These are phyloP conservation scores for Pleurostoma richardsiae DNA, from an alignment of 2,329 filamentous ascomycete genomes.

Conservation along the genomic window DNA sequence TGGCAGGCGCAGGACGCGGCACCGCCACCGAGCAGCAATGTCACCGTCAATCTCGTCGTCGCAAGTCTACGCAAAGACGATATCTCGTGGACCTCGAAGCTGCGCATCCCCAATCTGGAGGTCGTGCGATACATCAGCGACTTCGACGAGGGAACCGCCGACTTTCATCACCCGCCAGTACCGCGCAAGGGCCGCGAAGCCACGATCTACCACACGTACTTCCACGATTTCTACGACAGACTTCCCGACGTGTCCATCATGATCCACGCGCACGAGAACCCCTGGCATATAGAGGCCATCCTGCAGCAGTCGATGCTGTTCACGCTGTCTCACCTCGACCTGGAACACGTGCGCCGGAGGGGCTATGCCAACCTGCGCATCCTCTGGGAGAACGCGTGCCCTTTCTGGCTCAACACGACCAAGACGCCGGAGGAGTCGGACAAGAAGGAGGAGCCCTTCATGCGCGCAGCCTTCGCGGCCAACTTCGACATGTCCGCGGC, in stretches of 20 bases:
- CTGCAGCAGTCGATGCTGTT: constrained; percentile 25
- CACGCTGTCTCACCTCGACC: constrained; percentile 23
- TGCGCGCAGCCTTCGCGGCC: constrained; percentile 19
- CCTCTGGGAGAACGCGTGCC: constrained; percentile 49
- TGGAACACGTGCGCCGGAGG: constrained; percentile 32
- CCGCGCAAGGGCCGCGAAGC: constrained; percentile 58
- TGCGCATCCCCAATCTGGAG: constrained; percentile 23
- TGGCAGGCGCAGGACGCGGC: too few species aligned
- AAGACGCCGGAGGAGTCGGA: constrained; percentile 10
- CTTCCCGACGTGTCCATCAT: constrained; percentile 56
- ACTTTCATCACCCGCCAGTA: constrained; percentile 39
- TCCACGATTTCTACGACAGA: constrained; percentile 56
- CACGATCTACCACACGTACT: constrained; percentile 56
- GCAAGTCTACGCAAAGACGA: constrained; percentile 19
- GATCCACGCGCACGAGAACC: constrained; percentile 51
- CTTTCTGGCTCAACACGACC: constrained; percentile 41
- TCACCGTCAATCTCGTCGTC: constrained; percentile 22
- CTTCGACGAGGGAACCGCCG: constrained; percentile 26
- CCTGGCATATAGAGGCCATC: constrained; percentile 28
- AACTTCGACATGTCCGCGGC: constrained; percentile 15
- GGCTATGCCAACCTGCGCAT: constrained; percentile 53
- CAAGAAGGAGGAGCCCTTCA: constrained; percentile 23
- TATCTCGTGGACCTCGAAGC: constrained; percentile 20
- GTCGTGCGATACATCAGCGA: constrained; percentile 44
- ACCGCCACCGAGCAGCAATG: constrained; percentile 2